Evolutionary conservation across 169 alveolate genomes (phyloP), one percentile per base, ranked within the genome.

Genomic region (Ichthyophthirius multifiliis): DNA sequence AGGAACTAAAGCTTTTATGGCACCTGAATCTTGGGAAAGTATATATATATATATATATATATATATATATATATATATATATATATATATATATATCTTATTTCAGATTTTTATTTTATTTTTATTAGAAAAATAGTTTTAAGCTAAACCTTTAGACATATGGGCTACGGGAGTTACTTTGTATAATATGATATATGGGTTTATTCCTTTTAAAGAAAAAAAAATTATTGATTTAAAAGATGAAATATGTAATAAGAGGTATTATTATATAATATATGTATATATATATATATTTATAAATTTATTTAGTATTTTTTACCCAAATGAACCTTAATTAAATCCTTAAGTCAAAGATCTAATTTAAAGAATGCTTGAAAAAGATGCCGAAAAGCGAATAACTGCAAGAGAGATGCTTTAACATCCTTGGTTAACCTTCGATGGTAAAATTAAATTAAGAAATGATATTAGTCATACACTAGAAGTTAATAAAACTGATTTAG

Each of bases 141-240:
- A 71, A 55, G 96, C 95, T 5, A 88, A 85, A 44, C 92, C 93
- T 23, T 39, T 85, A 48, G 96, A 93, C 87, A 87, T 93, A 16
- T 93, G 96, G 96, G 95, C 94, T 13, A 75, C 88, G 30, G 96
- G 96, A 4, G 90, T 90, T 3, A 90, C 94, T 30, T 63, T 89
- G 2, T 93, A 88, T 82, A 75, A 83, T n/a, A 84, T 93, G 84
- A 35, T 88, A 2, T 79, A 80, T 45, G 89, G 87, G 18, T 76
- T 62, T 39, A 74, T 76, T 62, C 96, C 96, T 12, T 93, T 93
- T 83, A 84, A 83, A 39, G 87, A 89, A 62, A 62, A 80, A 67
- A 76, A 67, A 37, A 43, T 67, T 2, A 32, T 44, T 35, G 65
- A 65, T 31, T 67, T 79, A n/a, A 79, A 65, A 27, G 73, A 79